These are phyloP conservation scores for Cantharellus anzutake DNA, from an alignment of 768 basidiomycete genomes.

Conservation along the genomic window DNA sequence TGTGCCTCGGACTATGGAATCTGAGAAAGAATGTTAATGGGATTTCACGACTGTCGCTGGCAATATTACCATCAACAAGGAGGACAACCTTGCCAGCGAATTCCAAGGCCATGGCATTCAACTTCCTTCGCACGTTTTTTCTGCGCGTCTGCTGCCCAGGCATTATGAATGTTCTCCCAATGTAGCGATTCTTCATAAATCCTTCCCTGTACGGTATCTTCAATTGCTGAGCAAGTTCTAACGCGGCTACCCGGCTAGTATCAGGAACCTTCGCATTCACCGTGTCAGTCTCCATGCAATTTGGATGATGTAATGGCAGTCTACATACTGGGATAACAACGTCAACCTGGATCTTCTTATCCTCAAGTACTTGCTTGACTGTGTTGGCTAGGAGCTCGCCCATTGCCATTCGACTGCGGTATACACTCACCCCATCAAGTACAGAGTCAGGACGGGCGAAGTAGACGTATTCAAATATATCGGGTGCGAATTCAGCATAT, in stretches of 20 bases:
- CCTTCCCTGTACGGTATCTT: constrained; percentile 89
- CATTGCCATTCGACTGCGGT: constrained; percentile 98
- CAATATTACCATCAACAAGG: constrained; percentile 65
- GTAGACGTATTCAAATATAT: constrained; percentile 98
- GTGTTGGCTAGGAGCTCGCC: constrained; percentile 86
- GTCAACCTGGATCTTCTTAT: constrained; percentile 57
- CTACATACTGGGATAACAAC: constrained; percentile 79
- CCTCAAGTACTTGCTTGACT: constrained; percentile 51
- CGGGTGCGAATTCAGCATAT: constrained; percentile 70
- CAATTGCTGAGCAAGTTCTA: constrained; percentile 85
- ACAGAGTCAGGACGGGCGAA: constrained; percentile 97
- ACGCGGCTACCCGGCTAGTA: constrained; percentile 86
- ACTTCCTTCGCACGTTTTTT: constrained; percentile 86
- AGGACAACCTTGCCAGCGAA: constrained; percentile 84
- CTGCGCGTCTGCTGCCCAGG: constrained; percentile 92
- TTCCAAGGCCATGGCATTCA: constrained; percentile 98
- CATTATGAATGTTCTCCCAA: constrained; percentile 98
- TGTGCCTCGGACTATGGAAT: constrained; percentile 96
- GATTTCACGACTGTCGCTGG: constrained; percentile 9
- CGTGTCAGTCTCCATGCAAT: neutral
- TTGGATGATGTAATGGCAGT: neutral
- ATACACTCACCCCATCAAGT: constrained; percentile 91
- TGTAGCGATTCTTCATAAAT: constrained; percentile 97
- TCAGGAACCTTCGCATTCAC: constrained; percentile 55
- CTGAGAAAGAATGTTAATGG: constrained; percentile 21